Base-by-base conservation (phyloP, 768 basidiomycete genomes). In the Lactifluus pinguis region DNA sequence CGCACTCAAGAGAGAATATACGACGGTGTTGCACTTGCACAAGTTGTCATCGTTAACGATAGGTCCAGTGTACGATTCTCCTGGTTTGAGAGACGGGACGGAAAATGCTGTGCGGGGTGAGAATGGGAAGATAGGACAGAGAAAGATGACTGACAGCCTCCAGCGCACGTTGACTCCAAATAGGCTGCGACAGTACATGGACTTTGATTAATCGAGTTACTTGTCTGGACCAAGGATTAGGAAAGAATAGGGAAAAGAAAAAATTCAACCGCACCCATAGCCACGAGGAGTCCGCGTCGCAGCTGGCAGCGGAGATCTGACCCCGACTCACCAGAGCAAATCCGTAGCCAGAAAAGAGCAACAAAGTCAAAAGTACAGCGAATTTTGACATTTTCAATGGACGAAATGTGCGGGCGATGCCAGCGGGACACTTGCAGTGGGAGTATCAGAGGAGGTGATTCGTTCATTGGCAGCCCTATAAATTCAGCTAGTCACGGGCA, bases 141-240 rank as follows among this genome's bases (percentile, higher is more conserved):
- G 13, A 1, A 32, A 4, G 34, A 11, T 6, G 25, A 38, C 61
- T 62, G 39, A 62, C 61, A 6, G 2, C 61, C 61, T 15, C 32
- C 39, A 9, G 49, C 44, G 9, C 61, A 62, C 13, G 61, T 62
- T 6, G 56, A 13, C 25, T 52, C 58, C 39, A 62, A 5, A 14
- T 54, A 58, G 1, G 56, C 61, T 4, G 56, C 52, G 9, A 62
- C 34, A 2, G 41, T 53, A 30, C 56, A 62, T 25, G 52, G 47
- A 45, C 58, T 58, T 49, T 62, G 61, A 6, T 15, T n/a, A 29
- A 62, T 11, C 2, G 47, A 21, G 34, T 62, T 62, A 38, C 58
- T 54, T 0, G 61, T 10, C 61, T 13, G 3, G 2, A 36, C 25
- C 25, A 13, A 9, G 3, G 15, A 19, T 56, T 47, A 32, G 19